These are phyloP conservation scores for Magnolia kwangsiensis DNA, from an alignment of 164 flowering plant species.

Conservation along the genomic window DNA sequence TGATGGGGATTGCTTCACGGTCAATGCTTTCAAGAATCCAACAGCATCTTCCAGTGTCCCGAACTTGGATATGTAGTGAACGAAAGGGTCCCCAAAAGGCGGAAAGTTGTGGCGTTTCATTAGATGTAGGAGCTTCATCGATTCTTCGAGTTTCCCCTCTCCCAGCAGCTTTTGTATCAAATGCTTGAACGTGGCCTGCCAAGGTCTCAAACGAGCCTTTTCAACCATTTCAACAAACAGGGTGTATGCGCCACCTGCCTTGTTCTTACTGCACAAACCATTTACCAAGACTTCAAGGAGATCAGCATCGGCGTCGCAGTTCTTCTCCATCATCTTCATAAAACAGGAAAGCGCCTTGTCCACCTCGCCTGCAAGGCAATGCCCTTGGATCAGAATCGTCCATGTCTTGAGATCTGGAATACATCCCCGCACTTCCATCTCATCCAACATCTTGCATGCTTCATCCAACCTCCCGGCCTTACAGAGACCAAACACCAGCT, in stretches of 20 bases:
- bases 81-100: conserved; percentile 66
- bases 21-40: conserved; percentile 53
- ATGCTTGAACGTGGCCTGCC: conserved; percentile 79
- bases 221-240: conserved; percentile 60
- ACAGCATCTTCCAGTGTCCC: conserved; percentile 79
- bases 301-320: conserved; percentile 69
- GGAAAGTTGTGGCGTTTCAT: conserved; percentile 79
- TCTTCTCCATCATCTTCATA: conserved; percentile 64
- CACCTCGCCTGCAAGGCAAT: conserved; percentile 54
- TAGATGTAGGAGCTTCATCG: conserved; percentile 53
- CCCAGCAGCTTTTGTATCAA: conserved; percentile 60
- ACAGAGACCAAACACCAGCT: conserved; percentile 75
- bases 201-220: conserved; percentile 50
- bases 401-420: conserved; percentile 87
- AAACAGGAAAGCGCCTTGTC: conserved; percentile 60
- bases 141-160: conserved; percentile 69
- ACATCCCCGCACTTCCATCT: conserved; percentile 76
- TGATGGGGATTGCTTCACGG: conserved; percentile 52
- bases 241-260: conserved; percentile 49
- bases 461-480: conserved; percentile 64
- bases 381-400: conserved; percentile 87
- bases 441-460: conserved; percentile 56
- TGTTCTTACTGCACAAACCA: conserved; percentile 52
- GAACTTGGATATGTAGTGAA: conserved; percentile 54
- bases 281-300: conserved; percentile 60